Conservation (phyloP, 192 early-diverging fungal genomes). For the Mycoemilia scoparia region DNA sequence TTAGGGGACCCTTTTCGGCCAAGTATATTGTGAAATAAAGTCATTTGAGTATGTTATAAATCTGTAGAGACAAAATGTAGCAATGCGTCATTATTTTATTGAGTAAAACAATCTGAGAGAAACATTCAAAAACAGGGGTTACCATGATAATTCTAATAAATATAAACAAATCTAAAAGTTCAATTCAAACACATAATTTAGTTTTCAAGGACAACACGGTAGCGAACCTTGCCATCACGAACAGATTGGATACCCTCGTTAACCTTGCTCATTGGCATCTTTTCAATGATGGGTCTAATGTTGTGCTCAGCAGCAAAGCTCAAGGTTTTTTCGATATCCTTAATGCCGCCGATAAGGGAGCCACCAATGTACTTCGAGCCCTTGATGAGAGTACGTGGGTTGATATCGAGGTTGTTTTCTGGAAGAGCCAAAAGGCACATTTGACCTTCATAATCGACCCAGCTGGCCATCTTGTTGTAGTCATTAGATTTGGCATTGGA, state of each 20-base stretch:
- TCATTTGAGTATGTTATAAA: too few species aligned
- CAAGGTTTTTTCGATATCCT: constrained; percentile 43
- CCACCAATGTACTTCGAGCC: constrained; percentile 35
- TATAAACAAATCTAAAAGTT: too few species aligned
- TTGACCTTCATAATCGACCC: constrained; percentile 37
- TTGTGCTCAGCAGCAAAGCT: constrained; percentile 41
- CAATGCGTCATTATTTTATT: too few species aligned
- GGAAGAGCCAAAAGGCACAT: constrained; percentile 50
- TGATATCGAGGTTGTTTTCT: constrained; percentile 29
- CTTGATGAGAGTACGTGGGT: constrained; percentile 21
- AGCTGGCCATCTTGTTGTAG: constrained; percentile 26
- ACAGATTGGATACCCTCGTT: constrained; percentile 43
- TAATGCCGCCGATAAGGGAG: constrained; percentile 43
- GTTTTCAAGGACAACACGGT: constrained; percentile 54
- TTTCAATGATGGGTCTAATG: constrained; percentile 47
- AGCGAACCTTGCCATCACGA: constrained; percentile 41
- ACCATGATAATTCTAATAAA: too few species aligned
- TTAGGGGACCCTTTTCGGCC: too few species aligned
- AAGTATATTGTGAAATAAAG: too few species aligned
- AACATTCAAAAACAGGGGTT: too few species aligned
- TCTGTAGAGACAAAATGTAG: too few species aligned
- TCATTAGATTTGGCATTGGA: constrained; percentile 13
- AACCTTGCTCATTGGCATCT: constrained; percentile 36
- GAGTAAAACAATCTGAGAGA: too few species aligned
- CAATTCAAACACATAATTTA: constrained; percentile 8